Percentiles rank a stretch among this genome's conserved stretches.
Conservation (phyloP, 768 basidiomycete species). For the Mycena vulgaris region DNA sequence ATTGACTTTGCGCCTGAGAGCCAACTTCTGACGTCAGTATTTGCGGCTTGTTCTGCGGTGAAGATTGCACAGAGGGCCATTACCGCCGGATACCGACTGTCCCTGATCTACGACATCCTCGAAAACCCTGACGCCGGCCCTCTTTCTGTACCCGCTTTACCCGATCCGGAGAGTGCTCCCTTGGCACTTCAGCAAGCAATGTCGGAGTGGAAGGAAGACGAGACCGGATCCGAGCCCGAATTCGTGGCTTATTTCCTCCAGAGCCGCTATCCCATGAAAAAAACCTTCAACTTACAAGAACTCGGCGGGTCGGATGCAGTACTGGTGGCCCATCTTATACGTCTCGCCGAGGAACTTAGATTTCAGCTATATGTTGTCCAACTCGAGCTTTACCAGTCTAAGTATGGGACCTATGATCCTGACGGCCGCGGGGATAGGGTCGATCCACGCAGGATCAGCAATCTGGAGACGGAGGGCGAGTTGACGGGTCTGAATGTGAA, state of each 20-base stretch:
- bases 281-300: not conserved
- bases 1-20: not conserved
- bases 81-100: constrained; percentile 9
- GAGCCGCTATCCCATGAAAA: not conserved
- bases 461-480: not conserved
- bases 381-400: constrained; percentile 9
- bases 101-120: constrained; percentile 12
- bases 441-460: not conserved
- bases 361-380: constrained; percentile 12
- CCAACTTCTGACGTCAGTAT: not conserved
- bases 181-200: not conserved
- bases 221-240: too few relatives aligned
- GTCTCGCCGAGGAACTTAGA: constrained; percentile 1
- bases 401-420: not conserved
- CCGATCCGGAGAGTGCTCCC: not conserved
- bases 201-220: not conserved
- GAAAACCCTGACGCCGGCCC: not conserved
- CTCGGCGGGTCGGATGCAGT: constrained; percentile 5
- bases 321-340: constrained; percentile 2
- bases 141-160: not conserved
- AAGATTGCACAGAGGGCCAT: not conserved
- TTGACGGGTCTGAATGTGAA: not conserved
- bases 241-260: constrained; percentile 6
- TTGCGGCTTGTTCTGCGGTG: constrained; percentile 1
- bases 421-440: not conserved